These are phyloP conservation scores for Hemileia vastatrix DNA, from an alignment of 1,284 basidiomycete genomes.

Conservation along the genomic window DNA sequence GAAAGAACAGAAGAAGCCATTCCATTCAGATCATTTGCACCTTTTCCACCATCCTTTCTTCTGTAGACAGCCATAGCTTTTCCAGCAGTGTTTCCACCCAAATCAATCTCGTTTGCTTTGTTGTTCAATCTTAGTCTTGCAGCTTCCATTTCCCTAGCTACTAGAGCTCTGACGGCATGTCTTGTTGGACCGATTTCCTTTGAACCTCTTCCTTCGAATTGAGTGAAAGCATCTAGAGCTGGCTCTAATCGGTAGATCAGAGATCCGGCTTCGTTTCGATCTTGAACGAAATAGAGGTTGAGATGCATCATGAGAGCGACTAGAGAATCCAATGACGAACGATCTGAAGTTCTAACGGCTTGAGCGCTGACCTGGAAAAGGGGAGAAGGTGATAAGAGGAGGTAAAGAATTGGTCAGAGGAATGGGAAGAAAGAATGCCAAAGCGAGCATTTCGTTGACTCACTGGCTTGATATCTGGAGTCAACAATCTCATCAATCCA, in stretches of 20 bases:
- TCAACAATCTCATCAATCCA: slow-evolving; percentile 82
- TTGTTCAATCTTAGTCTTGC: slow-evolving; percentile 29
- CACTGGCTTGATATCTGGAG: slow-evolving; percentile 83
- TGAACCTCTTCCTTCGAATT: slow-evolving; percentile 89
- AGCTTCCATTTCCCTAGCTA: slow-evolving; percentile 66
- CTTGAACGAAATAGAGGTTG: slow-evolving; percentile 78
- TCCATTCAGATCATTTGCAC: neutral
- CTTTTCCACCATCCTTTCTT: neutral
- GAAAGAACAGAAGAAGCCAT: neutral
- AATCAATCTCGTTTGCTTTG: slow-evolving; percentile 43
- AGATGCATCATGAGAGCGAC: slow-evolving; percentile 81
- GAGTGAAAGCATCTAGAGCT: slow-evolving; percentile 91
- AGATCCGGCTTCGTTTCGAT: slow-evolving; percentile 80
- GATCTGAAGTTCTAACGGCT: slow-evolving; percentile 71
- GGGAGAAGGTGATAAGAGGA: neutral
- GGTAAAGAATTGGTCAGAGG: neutral
- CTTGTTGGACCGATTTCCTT: slow-evolving; percentile 71
- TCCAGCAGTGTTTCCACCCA: slow-evolving; percentile 42
- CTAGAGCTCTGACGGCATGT: slow-evolving; percentile 80
- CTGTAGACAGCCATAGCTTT: neutral
- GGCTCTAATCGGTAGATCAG: slow-evolving; percentile 85
- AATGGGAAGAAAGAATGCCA: neutral
- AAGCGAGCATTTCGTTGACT: neutral
- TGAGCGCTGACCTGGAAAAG: no score
- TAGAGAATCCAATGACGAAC: slow-evolving; percentile 59